Base-by-base conservation (phyloP, 495 filamentous ascomycete species). In the Astrothelium macrocarpum region DNA sequence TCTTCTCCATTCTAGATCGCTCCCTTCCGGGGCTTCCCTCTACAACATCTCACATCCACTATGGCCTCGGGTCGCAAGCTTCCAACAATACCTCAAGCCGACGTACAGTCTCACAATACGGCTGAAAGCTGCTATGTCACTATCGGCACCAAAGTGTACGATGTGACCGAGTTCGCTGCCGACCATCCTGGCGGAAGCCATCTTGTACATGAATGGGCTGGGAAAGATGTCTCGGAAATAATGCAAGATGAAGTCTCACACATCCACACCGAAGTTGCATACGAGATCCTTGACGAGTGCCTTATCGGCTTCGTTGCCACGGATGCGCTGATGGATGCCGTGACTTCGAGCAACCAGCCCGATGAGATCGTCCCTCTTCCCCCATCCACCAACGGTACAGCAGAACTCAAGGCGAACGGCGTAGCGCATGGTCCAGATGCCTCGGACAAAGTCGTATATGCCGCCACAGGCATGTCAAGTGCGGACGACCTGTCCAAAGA, bases 161-260 rank as follows among this genome's bases (percentile, higher is more conserved):
- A 99, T 81, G 82, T 99, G 64, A 96, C 95, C 28, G 80, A 85
- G 29, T 99, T 99, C 70, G 72, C 97, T 61, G 81, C 87, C 58
- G 84, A 88, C 64, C 95, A 99, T 73, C 95, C 95, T 36, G 95
- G 93, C 65, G 95, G 95, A 62, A 84, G 83, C 68, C 90, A 97
- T 64, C 74, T 97, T 64, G 85, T 99, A 62, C 79, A 97, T 58
- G 87, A 95, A 60, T 91, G 94, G 77, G 94, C 82, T 34, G 94
- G 93, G 56, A 90, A 90, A 75, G 95, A 99, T 74, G 80, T 96
- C 59, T 78, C 78, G 34, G 81, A 86, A 10, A 94, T 97, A 64
- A 81, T 99, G 78, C 83, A 86, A 67, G 91, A 99, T 71, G 84
- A 86, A 60, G 75, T 82, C 32, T 96, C 91, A 62, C 95, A 99